Evolutionary conservation across 192 early-diverging fungal species (phyloP).

Genomic region (Borealophlyctis nickersoniae): DNA sequence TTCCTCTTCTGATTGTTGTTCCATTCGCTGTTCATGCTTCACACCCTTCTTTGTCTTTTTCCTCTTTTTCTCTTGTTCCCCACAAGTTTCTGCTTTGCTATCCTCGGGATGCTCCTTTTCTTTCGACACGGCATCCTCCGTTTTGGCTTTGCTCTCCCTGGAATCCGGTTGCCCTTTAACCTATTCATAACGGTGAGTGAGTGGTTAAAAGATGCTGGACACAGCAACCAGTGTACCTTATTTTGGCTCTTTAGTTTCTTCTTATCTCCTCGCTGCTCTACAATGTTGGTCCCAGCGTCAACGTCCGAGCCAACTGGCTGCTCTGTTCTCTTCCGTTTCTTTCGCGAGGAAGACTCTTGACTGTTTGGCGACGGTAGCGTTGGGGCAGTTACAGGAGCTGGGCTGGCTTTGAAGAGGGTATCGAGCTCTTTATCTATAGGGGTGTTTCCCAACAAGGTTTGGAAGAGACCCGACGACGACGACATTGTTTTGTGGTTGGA

Average conservation of each 20-base stretch:
- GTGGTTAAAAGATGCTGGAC: too few species aligned
- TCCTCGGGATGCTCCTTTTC: conserved; percentile 22
- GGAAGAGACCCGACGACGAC: background rate
- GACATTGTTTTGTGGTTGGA: too few species aligned
- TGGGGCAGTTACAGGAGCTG: background rate
- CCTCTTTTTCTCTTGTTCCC: background rate
- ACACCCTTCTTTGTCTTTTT: background rate
- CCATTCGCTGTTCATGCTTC: background rate
- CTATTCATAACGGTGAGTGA: too few species aligned
- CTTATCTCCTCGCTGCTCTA: too few species aligned
- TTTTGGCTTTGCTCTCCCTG: too few species aligned
- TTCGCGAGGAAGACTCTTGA: background rate
- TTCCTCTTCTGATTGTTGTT: background rate
- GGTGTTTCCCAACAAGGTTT: conserved; percentile 4
- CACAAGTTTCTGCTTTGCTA: conserved; percentile 20
- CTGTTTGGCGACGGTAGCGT: too few species aligned
- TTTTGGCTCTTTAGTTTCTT: too few species aligned
- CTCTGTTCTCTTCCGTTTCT: conserved; percentile 10
- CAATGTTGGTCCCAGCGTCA: too few species aligned
- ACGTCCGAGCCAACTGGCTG: too few species aligned
- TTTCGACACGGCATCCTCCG: too few species aligned
- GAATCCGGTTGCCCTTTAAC: too few species aligned
- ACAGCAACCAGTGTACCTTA: too few species aligned
- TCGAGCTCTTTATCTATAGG: conserved; percentile 6
- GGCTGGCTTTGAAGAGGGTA: background rate